Evolutionary conservation across 1,284 basidiomycete genomes (phyloP).

Genomic region (Agaricales sp.): DNA sequence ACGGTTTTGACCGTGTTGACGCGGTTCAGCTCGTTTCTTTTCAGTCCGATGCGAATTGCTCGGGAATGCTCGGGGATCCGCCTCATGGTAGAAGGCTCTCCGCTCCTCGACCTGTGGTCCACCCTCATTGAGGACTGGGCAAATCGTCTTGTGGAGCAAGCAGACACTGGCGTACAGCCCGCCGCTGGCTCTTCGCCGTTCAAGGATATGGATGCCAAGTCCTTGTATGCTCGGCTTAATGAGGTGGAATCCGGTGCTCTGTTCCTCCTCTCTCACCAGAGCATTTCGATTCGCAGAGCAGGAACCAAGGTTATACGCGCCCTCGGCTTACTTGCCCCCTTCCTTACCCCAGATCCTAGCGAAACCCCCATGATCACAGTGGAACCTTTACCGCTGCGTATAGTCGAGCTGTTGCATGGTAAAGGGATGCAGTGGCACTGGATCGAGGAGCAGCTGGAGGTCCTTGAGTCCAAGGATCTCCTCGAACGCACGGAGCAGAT

Average conservation of each 20-base stretch:
- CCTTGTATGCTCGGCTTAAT: conserved; percentile 32
- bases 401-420: conserved; percentile 43
- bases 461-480: conserved; percentile 49
- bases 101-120: conserved; percentile 68
- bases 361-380: conserved; percentile 14
- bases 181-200: conserved; percentile 24
- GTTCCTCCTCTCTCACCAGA: conserved; percentile 70
- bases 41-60: conserved; percentile 60
- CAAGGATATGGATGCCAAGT: conserved; percentile 24
- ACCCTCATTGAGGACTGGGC: conserved; percentile 67
- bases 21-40: conserved; percentile 69
- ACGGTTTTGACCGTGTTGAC: conserved; percentile 40
- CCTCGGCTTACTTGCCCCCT: conserved; percentile 33
- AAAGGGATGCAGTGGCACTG: conserved; percentile 30
- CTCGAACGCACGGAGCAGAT: conserved; percentile 59
- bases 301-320: conserved; percentile 55
- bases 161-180: conserved; percentile 8
- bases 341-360: conserved; percentile 26
- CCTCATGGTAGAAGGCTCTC: conserved; percentile 53
- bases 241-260: conserved; percentile 69
- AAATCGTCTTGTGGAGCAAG: conserved; percentile 30
- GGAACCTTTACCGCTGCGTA: conserved; percentile 19
- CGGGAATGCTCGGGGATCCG: conserved; percentile 57
- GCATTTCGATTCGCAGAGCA: conserved; percentile 34
- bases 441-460: conserved; percentile 25